Evolutionary conservation across 345 rosid genomes (phyloP).

Genomic region (Cochlearia excelsa): DNA sequence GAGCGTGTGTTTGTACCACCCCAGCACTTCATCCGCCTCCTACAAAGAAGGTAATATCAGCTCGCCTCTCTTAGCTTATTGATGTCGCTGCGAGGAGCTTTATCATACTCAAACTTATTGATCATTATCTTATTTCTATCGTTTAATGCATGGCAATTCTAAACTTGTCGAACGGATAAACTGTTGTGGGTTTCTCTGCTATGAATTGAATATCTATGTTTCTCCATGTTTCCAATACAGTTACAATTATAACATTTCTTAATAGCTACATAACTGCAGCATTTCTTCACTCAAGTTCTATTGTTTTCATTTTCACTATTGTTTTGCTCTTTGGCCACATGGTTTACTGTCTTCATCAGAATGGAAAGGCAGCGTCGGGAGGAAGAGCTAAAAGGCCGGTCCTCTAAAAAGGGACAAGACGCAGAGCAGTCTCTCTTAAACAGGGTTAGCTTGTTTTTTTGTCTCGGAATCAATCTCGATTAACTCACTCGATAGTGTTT

Average conservation of each 20-base stretch:
- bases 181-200: slow-evolving; percentile 8
- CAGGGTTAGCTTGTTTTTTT: slow-evolving; percentile 46
- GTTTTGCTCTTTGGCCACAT: background rate
- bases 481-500: background rate
- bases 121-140: background rate
- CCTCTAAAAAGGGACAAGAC: slow-evolving; percentile 77
- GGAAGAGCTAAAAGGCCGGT: slow-evolving; percentile 76
- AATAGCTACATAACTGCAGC: slow-evolving; percentile 8
- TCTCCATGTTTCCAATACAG: background rate
- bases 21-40: slow-evolving; percentile 77
- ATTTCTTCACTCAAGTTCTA: slow-evolving; percentile 8
- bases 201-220: slow-evolving; percentile 6
- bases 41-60: slow-evolving; percentile 62
- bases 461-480: slow-evolving; percentile 23
- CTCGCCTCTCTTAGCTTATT: slow-evolving; percentile 1
- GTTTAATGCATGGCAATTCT: background rate
- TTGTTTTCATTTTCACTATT: slow-evolving; percentile 6
- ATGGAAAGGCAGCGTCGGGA: slow-evolving; percentile 98
- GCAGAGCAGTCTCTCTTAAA: slow-evolving; percentile 75
- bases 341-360: slow-evolving; percentile 38
- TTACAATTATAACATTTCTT: background rate
- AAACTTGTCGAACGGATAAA: slow-evolving; percentile 7
- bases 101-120: slow-evolving; percentile 5
- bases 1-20: slow-evolving; percentile 86
- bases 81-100: slow-evolving; percentile 8